Conservation (phyloP, 2,329 filamentous ascomycete genomes). For the Penicillium sp. region DNA sequence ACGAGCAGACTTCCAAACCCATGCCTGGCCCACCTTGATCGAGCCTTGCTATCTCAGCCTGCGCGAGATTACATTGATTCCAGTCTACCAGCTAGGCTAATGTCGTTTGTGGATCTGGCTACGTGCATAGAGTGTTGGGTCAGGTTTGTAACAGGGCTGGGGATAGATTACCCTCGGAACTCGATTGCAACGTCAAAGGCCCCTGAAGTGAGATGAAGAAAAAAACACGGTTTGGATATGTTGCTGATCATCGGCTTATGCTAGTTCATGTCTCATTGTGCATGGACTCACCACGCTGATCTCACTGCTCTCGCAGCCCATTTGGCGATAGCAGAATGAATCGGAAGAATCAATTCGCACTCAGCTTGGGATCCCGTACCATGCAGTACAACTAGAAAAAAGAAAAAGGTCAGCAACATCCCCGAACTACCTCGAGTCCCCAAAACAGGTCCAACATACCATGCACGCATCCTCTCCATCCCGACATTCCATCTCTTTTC, state of each 20-base stretch:
- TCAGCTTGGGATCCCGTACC: slow-evolving; percentile 22
- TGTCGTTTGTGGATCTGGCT: neutral
- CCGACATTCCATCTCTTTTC: slow-evolving; percentile 66
- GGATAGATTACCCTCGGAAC: neutral
- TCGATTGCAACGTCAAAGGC: neutral
- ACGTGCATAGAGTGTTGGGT: neutral
- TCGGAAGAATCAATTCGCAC: slow-evolving; percentile 5
- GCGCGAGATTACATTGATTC: neutral
- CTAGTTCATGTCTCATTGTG: neutral
- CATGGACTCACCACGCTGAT: neutral
- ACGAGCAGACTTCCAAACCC: neutral
- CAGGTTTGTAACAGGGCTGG: neutral
- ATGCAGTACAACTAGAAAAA: slow-evolving; percentile 29
- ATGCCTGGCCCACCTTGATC: neutral
- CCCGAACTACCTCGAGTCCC: neutral
- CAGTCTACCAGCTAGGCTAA: neutral
- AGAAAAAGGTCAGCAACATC: neutral
- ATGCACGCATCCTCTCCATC: slow-evolving; percentile 61
- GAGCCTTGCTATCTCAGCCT: neutral
- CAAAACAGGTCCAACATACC: slow-evolving; percentile 32
- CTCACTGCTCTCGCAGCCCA: neutral
- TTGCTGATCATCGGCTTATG: neutral
- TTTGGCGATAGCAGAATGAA: neutral
- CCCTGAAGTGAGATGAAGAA: neutral
- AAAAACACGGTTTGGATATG: neutral